Conservation (phyloP, 164 flowering plant genomes). For the Paratinospora sagittata region DNA sequence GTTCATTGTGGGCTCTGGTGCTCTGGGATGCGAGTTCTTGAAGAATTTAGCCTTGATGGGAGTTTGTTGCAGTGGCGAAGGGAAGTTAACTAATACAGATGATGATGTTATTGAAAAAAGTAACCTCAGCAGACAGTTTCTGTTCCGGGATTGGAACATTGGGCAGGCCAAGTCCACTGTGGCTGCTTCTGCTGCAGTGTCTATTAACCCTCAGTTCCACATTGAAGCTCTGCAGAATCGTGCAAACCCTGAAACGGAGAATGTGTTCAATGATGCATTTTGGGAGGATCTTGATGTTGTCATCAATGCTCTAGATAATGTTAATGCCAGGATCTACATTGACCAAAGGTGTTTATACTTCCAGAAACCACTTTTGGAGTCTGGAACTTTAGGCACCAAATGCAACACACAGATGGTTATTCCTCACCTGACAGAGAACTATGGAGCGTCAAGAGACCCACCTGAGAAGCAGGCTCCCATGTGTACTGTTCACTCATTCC, state of each 20-base stretch:
- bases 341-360: conserved; percentile 83
- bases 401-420: conserved; percentile 94
- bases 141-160: conserved; percentile 88
- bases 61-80: conserved; percentile 52
- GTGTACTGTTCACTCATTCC: conserved; percentile 91
- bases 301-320: conserved; percentile 84
- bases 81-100: conserved; percentile 70
- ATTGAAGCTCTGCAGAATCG: conserved; percentile 84
- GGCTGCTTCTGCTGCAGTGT: conserved; percentile 68
- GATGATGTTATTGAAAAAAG: conserved; percentile 96
- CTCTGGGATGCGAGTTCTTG: conserved; percentile 79
- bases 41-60: conserved; percentile 84
- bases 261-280: conserved; percentile 66
- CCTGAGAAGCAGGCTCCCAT: conserved; percentile 92
- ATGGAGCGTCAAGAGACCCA: conserved; percentile 89
- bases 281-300: conserved; percentile 75
- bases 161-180: conserved; percentile 90
- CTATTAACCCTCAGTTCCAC: conserved; percentile 47
- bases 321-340: conserved; percentile 75
- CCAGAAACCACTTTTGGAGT: conserved; percentile 83
- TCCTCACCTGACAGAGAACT: conserved; percentile 79
- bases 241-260: conserved; percentile 71
- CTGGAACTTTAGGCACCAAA: conserved; percentile 79
- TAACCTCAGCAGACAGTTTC: conserved; percentile 82
- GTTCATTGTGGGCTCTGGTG: conserved; percentile 84